Evolutionary conservation across 1,284 basidiomycete species (phyloP), one percentile per base, ranked within the genome.

Genomic region (Pascua guehoae): DNA sequence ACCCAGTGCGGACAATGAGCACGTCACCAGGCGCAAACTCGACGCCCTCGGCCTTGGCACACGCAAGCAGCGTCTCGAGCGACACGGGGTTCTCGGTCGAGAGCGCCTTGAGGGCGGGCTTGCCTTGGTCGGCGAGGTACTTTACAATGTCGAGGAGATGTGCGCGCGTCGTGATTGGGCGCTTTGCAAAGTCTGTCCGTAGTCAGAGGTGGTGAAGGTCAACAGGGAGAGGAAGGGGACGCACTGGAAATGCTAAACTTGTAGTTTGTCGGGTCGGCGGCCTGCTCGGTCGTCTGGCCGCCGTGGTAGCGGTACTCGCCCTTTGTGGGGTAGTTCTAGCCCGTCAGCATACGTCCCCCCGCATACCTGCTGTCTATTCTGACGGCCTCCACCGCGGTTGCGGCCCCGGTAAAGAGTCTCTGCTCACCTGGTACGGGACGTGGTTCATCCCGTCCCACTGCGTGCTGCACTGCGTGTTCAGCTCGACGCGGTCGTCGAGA

Each of bases 401-500:
- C n/a, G n/a, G n/a, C n/a, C n/a, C n/a, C n/a, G n/a, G n/a, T n/a
- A n/a, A n/a, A n/a, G 49, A 4, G 24, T 43, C 15, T 65, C 7
- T 32, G 24, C 24, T 32, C 66, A 32, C 24, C 66, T 61, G 60
- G 56, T 71, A 70, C 14, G 66, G 65, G 53, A 68, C 73, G 61
- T 78, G 76, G 5, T 71, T 57, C 49, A 76, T 69, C 0, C 76
- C 76, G 51, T 78, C 77, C 75, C 76, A 77, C 50, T 79, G 78
- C 9, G 74, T 72, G 17, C 72, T 72, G 12, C 63, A 64, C 63
- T 79, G 77, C 7, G 76, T 76, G 56, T 79, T 79, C 63, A 77
- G 60, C 12, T 67, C 52, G 10, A 78, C 56, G 40, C 65, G 50
- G 47, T 77, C 76, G 57, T 71, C 70, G 51, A 66, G 65, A 38